Percentiles rank a stretch among this genome's conserved stretches.
Conservation (phyloP, 768 basidiomycete genomes). For the Boletus eberwhitei region DNA sequence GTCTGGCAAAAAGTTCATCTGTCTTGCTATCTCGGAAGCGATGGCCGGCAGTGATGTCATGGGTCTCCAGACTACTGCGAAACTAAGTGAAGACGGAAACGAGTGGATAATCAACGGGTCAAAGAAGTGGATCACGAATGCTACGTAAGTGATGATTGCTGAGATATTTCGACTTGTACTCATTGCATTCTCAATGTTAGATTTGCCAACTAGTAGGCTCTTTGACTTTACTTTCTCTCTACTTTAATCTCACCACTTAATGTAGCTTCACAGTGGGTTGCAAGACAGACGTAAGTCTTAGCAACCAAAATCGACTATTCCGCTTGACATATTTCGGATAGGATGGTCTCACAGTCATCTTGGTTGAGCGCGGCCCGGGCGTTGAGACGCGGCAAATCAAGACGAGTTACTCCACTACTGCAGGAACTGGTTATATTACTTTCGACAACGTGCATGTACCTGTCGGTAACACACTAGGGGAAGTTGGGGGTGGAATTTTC, state of each 20-base stretch:
- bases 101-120: slow-evolving; percentile 70
- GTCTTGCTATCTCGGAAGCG: slow-evolving; percentile 73
- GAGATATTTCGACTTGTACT: not conserved
- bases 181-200: slow-evolving; percentile 21
- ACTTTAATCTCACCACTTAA: slow-evolving; percentile 14
- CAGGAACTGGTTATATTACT: slow-evolving; percentile 82
- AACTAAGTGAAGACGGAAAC: slow-evolving; percentile 62
- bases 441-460: slow-evolving; percentile 87
- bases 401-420: slow-evolving; percentile 82
- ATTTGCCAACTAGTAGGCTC: slow-evolving; percentile 38
- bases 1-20: slow-evolving; percentile 65
- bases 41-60: slow-evolving; percentile 70
- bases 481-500: slow-evolving; percentile 57
- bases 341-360: slow-evolving; percentile 61
- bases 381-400: slow-evolving; percentile 69
- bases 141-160: slow-evolving; percentile 33
- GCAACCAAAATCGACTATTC: slow-evolving; percentile 14
- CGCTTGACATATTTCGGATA: slow-evolving; percentile 27
- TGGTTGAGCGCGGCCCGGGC: slow-evolving; percentile 60
- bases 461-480: slow-evolving; percentile 76
- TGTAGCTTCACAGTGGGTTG: slow-evolving; percentile 60
- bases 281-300: slow-evolving; percentile 43
- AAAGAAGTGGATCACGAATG: slow-evolving; percentile 74
- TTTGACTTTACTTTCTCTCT: not conserved
- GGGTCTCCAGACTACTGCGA: slow-evolving; percentile 60